Percentiles rank a stretch among this genome's conserved stretches.
Conservation (phyloP, 345 rosid species). For the Mangifera indica region DNA sequence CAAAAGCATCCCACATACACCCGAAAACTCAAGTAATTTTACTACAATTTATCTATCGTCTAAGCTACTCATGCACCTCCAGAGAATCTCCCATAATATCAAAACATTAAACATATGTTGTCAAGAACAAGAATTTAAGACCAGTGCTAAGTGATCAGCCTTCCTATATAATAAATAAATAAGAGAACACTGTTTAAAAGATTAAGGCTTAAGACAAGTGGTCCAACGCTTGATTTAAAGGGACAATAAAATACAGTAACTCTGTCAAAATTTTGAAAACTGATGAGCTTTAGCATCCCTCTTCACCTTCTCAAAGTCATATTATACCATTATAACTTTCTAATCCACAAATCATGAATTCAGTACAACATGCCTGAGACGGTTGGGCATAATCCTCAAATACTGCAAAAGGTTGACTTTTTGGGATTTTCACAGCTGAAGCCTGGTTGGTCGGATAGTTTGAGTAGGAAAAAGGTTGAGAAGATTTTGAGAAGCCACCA, state of each 20-base stretch:
- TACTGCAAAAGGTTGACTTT: conserved; percentile 54
- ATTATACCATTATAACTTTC: neutral
- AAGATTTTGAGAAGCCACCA: conserved; percentile 84
- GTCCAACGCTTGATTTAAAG: neutral
- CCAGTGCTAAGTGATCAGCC: neutral
- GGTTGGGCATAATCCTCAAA: conserved; percentile 68
- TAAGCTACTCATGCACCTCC: neutral
- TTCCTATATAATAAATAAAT: too few relatives aligned
- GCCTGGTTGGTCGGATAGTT: conserved; percentile 63
- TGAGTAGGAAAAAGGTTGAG: conserved; percentile 67
- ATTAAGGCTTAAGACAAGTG: too few relatives aligned
- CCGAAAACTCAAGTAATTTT: neutral
- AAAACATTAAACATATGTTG: neutral
- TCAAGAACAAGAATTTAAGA: neutral
- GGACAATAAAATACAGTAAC: neutral
- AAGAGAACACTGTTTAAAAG: neutral
- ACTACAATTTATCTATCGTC: neutral
- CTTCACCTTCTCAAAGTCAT: too few relatives aligned
- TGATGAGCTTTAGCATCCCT: conserved; percentile 5
- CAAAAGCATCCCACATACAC: conserved; percentile 15
- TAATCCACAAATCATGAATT: conserved; percentile 9
- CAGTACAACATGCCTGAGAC: conserved; percentile 66
- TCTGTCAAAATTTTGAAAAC: neutral
- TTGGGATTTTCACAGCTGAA: conserved; percentile 63
- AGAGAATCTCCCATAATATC: neutral